These are phyloP conservation scores for Suillus discolor DNA, from an alignment of 768 basidiomycete species.

Conservation along the genomic window DNA sequence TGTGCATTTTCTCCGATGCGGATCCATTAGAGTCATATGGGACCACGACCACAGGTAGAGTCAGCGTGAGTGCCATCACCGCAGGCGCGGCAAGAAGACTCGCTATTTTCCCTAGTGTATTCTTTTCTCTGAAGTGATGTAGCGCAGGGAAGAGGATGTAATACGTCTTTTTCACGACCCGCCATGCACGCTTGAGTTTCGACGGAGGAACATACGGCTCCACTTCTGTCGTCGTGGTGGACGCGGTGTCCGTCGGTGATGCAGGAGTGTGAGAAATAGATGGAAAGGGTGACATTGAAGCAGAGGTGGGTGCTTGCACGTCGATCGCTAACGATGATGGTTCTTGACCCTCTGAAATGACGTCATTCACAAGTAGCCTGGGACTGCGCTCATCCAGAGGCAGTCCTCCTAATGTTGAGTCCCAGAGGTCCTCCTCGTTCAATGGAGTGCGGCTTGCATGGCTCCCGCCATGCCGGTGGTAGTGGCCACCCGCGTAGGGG, in stretches of 20 bases:
- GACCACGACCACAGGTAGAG: constrained; percentile 85
- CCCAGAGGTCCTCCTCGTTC: constrained; percentile 50
- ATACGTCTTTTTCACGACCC: constrained; percentile 43
- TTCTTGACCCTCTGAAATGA: constrained; percentile 18
- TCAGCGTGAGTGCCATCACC: constrained; percentile 82
- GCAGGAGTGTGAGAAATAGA: constrained; percentile 59
- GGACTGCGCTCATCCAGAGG: constrained; percentile 56
- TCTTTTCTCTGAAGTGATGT: constrained; percentile 71
- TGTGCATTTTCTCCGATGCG: constrained; percentile 25
- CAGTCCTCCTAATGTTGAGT: constrained; percentile 46
- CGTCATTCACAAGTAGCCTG: constrained; percentile 32
- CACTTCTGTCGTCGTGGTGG: constrained; percentile 45
- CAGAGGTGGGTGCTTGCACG: constrained; percentile 14
- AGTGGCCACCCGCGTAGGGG: constrained; percentile 78
- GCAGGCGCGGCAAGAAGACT: constrained; percentile 85
- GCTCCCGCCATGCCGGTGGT: constrained; percentile 44
- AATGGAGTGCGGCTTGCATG: constrained; percentile 36
- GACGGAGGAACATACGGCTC: constrained; percentile 45
- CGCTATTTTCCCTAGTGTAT: constrained; percentile 68
- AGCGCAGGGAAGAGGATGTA: constrained; percentile 87
- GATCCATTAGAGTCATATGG: constrained; percentile 40
- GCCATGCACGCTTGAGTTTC: constrained; percentile 38
- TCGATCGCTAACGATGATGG: constrained; percentile 1
- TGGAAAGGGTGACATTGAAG: constrained; percentile 44
- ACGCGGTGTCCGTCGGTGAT: constrained; percentile 40